Evolutionary conservation across 768 basidiomycete species (phyloP).

Genomic region (Trametopsis cervina): DNA sequence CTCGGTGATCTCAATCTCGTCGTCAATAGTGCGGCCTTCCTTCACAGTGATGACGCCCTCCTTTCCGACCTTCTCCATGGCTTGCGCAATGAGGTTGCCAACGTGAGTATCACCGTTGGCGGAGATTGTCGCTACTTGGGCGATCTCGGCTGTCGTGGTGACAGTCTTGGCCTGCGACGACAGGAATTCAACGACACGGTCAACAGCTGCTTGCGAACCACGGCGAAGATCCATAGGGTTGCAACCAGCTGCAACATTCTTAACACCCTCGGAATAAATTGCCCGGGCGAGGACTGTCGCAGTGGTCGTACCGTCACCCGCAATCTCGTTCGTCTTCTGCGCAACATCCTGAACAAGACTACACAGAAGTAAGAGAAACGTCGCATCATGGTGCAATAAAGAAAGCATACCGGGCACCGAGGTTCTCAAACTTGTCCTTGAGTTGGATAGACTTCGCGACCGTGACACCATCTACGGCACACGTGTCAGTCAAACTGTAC

Average conservation of each 20-base stretch:
- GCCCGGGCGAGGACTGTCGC: conserved; percentile 95
- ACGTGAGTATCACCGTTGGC: conserved; percentile 79
- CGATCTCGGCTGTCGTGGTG: conserved; percentile 96
- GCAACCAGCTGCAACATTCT: conserved; percentile 98
- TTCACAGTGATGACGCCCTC: conserved; percentile 99
- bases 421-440: conserved; percentile 98
- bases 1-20: conserved; percentile 99
- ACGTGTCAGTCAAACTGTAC: conserved; percentile 1
- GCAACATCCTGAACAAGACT: conserved; percentile 95
- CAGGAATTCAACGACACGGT: conserved; percentile 89
- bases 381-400: background rate
- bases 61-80: conserved; percentile 99
- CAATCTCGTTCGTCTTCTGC: conserved; percentile 92
- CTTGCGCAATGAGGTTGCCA: conserved; percentile 92
- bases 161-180: conserved; percentile 85
- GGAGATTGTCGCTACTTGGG: conserved; percentile 96
- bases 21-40: conserved; percentile 96
- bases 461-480: conserved; percentile 82
- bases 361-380: conserved; percentile 7
- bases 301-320: conserved; percentile 97
- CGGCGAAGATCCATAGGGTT: conserved; percentile 99
- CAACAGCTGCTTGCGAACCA: conserved; percentile 93
- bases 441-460: conserved; percentile 93
- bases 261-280: conserved; percentile 97
- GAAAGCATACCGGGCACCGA: conserved; percentile 80